These are phyloP conservation scores for Dipodascus albidus DNA, from an alignment of 805 yeast species.

Conservation along the genomic window DNA sequence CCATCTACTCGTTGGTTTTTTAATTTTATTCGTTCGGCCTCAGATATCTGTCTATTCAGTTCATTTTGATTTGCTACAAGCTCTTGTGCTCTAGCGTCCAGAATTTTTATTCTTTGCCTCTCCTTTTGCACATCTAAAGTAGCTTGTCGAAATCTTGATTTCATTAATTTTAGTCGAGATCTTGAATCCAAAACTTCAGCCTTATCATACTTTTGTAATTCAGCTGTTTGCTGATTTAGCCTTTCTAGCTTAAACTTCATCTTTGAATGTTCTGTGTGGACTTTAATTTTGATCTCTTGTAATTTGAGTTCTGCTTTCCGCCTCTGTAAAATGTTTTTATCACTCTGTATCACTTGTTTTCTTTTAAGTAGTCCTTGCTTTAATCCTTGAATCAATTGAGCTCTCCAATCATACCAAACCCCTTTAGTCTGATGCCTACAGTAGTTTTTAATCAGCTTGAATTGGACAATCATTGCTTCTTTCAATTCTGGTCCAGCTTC, in stretches of 20 bases:
- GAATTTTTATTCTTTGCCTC: background rate
- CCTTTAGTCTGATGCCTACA: slow-evolving; percentile 42
- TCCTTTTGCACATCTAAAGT: background rate
- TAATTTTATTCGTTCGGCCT: background rate
- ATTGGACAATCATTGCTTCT: slow-evolving; percentile 34
- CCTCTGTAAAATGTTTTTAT: slow-evolving; percentile 8
- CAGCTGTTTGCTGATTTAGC: slow-evolving; percentile 9
- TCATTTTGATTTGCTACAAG: background rate
- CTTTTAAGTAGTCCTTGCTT: slow-evolving; percentile 21
- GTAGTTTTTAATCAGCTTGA: slow-evolving; percentile 38
- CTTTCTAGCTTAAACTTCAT: slow-evolving; percentile 12
- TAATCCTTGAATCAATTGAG: slow-evolving; percentile 38
- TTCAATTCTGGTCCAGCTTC: slow-evolving; percentile 29
- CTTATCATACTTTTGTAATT: slow-evolving; percentile 11
- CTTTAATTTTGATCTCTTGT: slow-evolving; percentile 6
- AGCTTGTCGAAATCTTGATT: background rate
- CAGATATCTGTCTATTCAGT: background rate
- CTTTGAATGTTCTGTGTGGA: slow-evolving; percentile 10
- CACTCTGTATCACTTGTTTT: slow-evolving; percentile 12
- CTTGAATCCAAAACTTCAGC: slow-evolving; percentile 6
- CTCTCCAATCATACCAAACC: slow-evolving; percentile 56
- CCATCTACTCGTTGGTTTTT: background rate
- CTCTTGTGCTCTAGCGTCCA: background rate
- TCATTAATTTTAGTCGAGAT: background rate
- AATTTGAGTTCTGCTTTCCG: background rate